Evolutionary conservation across 106 monocot genomes (phyloP), one percentile per base, ranked within the genome.

Genomic region (Phalaenopsis equestris): DNA sequence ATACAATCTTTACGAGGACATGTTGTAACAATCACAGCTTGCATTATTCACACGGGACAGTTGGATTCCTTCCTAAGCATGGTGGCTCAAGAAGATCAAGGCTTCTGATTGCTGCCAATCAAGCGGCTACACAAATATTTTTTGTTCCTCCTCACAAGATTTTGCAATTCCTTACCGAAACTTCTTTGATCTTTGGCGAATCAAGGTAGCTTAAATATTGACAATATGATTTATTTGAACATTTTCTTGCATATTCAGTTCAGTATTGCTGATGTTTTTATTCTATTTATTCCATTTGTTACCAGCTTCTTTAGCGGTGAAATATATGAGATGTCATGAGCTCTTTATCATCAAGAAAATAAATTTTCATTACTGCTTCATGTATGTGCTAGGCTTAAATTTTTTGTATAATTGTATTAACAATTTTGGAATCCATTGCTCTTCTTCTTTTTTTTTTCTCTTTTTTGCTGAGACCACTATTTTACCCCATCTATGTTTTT

Each of bases 71-170:
- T 79, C 89, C 97, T 38, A 98, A 94, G 65, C 83, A 89, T 85
- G 87, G 86, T 84, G 85, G 89, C 55, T 88, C 89, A 80, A 90
- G 97, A 77, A 90, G 77, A 89, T 92, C 92, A 75, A 98, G 80
- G 55, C 87, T 98, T 46, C 43, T 83, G 57, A 76, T 81, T 84
- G 87, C 97, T 80, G 85, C 94, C 21, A 82, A 82, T 86, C 87
- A 91, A 88, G 79, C 85, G 52, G 84, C 83, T 72, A 94, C 94
- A 77, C 97, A 98, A 70, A 75, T 94, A 65, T 94, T 98, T 78
- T 98, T 79, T 87, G 92, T 98, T 87, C 94, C 97, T 65, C 97
- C 94, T 75, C 97, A 94, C 80, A 91, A 90, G 61, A 85, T 98
- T 84, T 82, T 81, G 81, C 87, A 94, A 83, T 94, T 98, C 83